Conservation (phyloP, 2,329 filamentous ascomycete species). For the Rutstroemia sp. region DNA sequence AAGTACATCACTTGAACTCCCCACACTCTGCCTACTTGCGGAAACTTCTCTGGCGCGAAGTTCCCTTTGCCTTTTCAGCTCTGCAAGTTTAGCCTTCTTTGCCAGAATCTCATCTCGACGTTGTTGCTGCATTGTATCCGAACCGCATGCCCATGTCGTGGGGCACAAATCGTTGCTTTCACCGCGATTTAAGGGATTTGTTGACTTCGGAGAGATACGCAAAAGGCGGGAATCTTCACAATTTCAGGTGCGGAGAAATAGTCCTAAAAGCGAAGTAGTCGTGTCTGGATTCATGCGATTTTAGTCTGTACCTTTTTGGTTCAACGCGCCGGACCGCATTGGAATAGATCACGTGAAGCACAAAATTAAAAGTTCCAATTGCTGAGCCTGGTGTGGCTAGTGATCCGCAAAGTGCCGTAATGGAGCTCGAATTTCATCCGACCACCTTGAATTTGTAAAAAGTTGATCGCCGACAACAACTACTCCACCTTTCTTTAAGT, state of each 20-base stretch:
- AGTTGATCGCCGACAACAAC: constrained; percentile 15
- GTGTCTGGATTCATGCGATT: neutral
- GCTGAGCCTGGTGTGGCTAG: neutral
- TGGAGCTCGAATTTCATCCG: constrained; percentile 14
- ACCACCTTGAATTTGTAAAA: constrained; percentile 15
- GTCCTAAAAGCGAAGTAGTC: neutral
- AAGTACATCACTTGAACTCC: constrained; percentile 64
- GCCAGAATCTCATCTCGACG: constrained; percentile 93
- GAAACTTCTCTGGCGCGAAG: constrained; percentile 70
- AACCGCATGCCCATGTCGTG: constrained; percentile 24
- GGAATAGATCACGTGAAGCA: constrained; percentile 6
- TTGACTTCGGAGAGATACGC: neutral
- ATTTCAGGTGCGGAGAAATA: too few species aligned
- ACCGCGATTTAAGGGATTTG: neutral
- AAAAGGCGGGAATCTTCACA: too few species aligned
- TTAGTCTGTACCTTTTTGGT: too few species aligned
- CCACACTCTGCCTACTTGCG: constrained; percentile 60
- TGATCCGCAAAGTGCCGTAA: constrained; percentile 9
- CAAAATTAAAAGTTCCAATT: neutral
- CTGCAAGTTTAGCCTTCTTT: constrained; percentile 94
- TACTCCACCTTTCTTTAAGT: constrained; percentile 13
- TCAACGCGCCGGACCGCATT: neutral
- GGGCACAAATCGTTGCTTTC: constrained; percentile 8
- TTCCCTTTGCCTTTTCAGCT: constrained; percentile 89
- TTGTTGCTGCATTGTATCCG: constrained; percentile 49